Conservation (phyloP, 2,329 filamentous ascomycete species). For the Neonectria sp. region DNA sequence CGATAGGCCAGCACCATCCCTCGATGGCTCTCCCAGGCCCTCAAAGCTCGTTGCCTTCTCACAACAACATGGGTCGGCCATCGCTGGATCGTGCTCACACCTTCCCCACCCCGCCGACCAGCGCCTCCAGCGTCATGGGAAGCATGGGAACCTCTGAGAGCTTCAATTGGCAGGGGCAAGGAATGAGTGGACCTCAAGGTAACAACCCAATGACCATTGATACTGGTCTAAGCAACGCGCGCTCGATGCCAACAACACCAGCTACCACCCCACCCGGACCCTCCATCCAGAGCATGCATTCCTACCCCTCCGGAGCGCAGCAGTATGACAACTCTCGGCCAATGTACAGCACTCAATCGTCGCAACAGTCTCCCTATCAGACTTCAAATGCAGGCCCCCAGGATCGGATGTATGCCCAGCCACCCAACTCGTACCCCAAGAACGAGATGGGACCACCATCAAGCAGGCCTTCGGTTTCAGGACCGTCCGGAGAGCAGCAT, state of each 20-base stretch:
- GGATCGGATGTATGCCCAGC: slow-evolving; percentile 78
- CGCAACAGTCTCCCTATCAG: slow-evolving; percentile 81
- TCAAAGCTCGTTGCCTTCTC: slow-evolving; percentile 72
- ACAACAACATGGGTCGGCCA: slow-evolving; percentile 81
- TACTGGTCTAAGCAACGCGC: slow-evolving; percentile 80
- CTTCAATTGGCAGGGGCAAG: slow-evolving; percentile 82
- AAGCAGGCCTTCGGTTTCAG: slow-evolving; percentile 70
- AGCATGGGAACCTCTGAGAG: slow-evolving; percentile 81
- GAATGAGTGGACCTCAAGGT: slow-evolving; percentile 74
- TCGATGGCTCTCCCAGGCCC: slow-evolving; percentile 73
- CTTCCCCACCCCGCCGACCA: slow-evolving; percentile 94
- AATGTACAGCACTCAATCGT: slow-evolving; percentile 81
- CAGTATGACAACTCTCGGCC: slow-evolving; percentile 83
- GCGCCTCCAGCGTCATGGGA: slow-evolving; percentile 87
- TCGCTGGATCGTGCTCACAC: slow-evolving; percentile 88
- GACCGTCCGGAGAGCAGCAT: slow-evolving; percentile 72
- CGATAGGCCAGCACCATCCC: slow-evolving; percentile 77
- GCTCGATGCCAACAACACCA: slow-evolving; percentile 92
- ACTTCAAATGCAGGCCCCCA: slow-evolving; percentile 72
- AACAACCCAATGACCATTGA: slow-evolving; percentile 86
- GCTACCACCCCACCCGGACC: slow-evolving; percentile 90
- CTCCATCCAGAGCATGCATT: slow-evolving; percentile 82
- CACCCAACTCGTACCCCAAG: slow-evolving; percentile 78
- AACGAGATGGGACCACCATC: slow-evolving; percentile 91
- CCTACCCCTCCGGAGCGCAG: slow-evolving; percentile 79